These are phyloP conservation scores for Exophiala sideris DNA, from an alignment of 2,329 filamentous ascomycete genomes.

Conservation along the genomic window DNA sequence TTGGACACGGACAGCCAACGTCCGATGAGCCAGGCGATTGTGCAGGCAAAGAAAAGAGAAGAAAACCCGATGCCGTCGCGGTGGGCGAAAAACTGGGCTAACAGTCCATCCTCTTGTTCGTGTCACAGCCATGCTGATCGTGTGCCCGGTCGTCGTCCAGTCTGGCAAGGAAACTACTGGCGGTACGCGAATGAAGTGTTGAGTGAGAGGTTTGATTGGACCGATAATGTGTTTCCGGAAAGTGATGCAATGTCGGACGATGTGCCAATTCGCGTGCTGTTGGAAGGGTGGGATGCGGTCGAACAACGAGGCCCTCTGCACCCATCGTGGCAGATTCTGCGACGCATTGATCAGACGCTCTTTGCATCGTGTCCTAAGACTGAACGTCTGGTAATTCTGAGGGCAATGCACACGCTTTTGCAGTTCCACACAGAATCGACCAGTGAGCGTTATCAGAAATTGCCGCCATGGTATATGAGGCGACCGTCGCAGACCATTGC, in stretches of 20 bases:
- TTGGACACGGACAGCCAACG: conserved; percentile 6
- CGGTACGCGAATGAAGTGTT: conserved; percentile 25
- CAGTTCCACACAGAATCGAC: conserved; percentile 26
- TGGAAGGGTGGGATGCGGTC: conserved; percentile 28
- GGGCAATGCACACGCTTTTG: conserved; percentile 24
- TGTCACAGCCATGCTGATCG: conserved; percentile 9
- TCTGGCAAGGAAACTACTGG: conserved; percentile 25
- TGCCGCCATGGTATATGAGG: conserved; percentile 26
- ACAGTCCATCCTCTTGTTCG: conserved; percentile 5
- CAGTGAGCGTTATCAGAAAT: conserved; percentile 16
- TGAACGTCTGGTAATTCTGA: conserved; percentile 26
- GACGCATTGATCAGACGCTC: conserved; percentile 25
- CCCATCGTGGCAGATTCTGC: conserved; percentile 25
- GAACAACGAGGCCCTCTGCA: conserved; percentile 22
- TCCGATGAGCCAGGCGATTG: conserved; percentile 12
- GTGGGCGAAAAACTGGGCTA: conserved; percentile 17
- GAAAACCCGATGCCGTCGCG: conserved; percentile 5
- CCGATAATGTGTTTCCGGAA: conserved; percentile 11
- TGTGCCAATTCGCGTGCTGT: conserved; percentile 22
- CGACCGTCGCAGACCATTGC: conserved; percentile 24
- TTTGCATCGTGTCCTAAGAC: conserved; percentile 18
- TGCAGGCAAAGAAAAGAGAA: conserved; percentile 9
- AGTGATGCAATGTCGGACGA: conserved; percentile 19
- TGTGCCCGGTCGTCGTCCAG: conserved; percentile 6
- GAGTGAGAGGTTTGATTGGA: conserved; percentile 21